Conservation (phyloP, 768 basidiomycete genomes). For the Suillus alpinus region DNA sequence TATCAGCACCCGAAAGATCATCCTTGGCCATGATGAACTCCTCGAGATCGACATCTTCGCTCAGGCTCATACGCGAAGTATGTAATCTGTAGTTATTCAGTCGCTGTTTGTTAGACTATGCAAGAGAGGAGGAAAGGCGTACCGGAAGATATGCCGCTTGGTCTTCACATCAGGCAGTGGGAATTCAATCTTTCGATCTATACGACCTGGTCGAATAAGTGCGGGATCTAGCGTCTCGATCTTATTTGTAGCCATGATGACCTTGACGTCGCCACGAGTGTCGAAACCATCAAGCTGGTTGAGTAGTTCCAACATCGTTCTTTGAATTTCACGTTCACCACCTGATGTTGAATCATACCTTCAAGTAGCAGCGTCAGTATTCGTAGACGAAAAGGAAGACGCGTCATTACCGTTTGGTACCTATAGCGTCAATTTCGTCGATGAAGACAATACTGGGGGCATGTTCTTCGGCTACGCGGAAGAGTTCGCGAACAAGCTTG, state of each 20-base stretch:
- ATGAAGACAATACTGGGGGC: conserved; percentile 99
- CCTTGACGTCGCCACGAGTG: conserved; percentile 98
- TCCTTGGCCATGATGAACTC: conserved; percentile 96
- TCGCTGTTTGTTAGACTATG: neutral
- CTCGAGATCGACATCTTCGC: conserved; percentile 87
- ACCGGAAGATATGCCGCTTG: conserved; percentile 98
- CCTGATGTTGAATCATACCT: conserved; percentile 99
- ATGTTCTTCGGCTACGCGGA: conserved; percentile 95
- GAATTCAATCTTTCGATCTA: conserved; percentile 98
- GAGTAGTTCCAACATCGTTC: conserved; percentile 97
- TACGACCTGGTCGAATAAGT: conserved; percentile 96
- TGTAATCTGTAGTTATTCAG: conserved; percentile 56
- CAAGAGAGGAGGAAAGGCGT: conserved; percentile 14
- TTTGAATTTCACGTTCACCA: conserved; percentile 98
- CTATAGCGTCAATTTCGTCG: conserved; percentile 98
- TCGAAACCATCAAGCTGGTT: conserved; percentile 99
- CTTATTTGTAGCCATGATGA: conserved; percentile 99
- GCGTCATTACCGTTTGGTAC: conserved; percentile 83
- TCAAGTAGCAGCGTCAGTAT: conserved; percentile 6
- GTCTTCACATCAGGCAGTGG: conserved; percentile 98
- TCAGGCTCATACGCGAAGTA: conserved; percentile 91
- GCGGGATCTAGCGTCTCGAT: conserved; percentile 98
- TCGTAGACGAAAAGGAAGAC: neutral
- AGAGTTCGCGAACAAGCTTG: conserved; percentile 95
- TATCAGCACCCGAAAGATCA: conserved; percentile 94